Conservation (phyloP, 1,284 basidiomycete species). For the Tylopilus sp. region DNA sequence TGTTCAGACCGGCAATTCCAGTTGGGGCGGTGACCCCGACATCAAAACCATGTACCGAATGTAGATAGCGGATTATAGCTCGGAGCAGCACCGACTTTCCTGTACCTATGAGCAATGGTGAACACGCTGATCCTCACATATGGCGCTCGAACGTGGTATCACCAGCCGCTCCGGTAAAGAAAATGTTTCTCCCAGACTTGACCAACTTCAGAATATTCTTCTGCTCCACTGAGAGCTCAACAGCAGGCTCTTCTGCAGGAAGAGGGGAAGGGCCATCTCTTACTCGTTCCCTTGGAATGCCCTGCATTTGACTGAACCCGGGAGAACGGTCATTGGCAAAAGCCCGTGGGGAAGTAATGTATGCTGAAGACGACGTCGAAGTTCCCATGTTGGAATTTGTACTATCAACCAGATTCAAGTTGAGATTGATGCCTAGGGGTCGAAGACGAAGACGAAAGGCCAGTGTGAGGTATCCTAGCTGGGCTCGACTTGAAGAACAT, state of each 20-base stretch:
- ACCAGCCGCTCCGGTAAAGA: constrained; percentile 82
- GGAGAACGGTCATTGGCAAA: not conserved
- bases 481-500: not conserved
- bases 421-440: constrained; percentile 24
- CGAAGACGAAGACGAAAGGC: not conserved
- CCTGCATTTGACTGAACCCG: not conserved
- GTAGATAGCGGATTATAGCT: constrained; percentile 60
- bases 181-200: constrained; percentile 59
- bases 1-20: constrained; percentile 77
- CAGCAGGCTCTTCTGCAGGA: constrained; percentile 5
- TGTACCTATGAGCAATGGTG: constrained; percentile 48
- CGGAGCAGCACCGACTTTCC: constrained; percentile 78
- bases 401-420: constrained; percentile 15
- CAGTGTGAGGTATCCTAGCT: not conserved
- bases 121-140: constrained; percentile 5
- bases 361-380: constrained; percentile 9
- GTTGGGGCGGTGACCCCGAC: constrained; percentile 77
- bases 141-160: constrained; percentile 11
- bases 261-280: constrained; percentile 1
- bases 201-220: constrained; percentile 54
- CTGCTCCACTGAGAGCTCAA: constrained; percentile 51
- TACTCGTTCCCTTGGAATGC: not conserved
- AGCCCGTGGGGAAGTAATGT: not conserved
- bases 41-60: constrained; percentile 41
- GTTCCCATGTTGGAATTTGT: not conserved